Evolutionary conservation across 345 rosid genomes (phyloP).

Genomic region (Dipteronia sinensis): DNA sequence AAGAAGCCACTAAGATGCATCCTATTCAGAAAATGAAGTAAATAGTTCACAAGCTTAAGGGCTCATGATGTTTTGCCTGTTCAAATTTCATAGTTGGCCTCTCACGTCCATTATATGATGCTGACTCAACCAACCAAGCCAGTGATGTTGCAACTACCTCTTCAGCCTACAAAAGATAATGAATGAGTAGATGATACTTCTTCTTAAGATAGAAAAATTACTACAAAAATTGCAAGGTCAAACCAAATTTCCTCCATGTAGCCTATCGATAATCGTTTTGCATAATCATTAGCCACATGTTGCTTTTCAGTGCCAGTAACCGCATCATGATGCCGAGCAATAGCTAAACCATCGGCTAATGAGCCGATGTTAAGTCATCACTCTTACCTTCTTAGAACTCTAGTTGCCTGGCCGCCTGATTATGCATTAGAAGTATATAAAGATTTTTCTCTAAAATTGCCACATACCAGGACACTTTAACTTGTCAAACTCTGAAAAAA

Average conservation of each 20-base stretch:
- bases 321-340: slow-evolving; percentile 97
- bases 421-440: slow-evolving; percentile 19
- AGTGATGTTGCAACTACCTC: slow-evolving; percentile 77
- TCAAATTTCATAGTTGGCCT: slow-evolving; percentile 50
- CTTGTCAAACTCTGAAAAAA: slow-evolving; percentile 7
- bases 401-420: slow-evolving; percentile 90
- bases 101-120: slow-evolving; percentile 30
- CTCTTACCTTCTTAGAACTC: slow-evolving; percentile 84
- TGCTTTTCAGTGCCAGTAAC: slow-evolving; percentile 91
- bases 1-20: background rate
- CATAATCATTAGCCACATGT: slow-evolving; percentile 94
- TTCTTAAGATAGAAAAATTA: background rate
- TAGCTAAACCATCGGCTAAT: slow-evolving; percentile 89
- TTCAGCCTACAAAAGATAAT: slow-evolving; percentile 64
- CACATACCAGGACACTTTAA: background rate
- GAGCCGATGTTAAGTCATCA: slow-evolving; percentile 68
- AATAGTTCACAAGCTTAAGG: slow-evolving; percentile 13
- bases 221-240: slow-evolving; percentile 16
- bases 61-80: slow-evolving; percentile 57
- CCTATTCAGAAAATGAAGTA: slow-evolving; percentile 7
- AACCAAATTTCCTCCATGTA: slow-evolving; percentile 58
- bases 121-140: slow-evolving; percentile 61
- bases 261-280: slow-evolving; percentile 85
- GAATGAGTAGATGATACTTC: background rate
- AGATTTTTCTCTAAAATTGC: slow-evolving; percentile 18